Percentiles rank a stretch among this genome's conserved stretches.
phyloP scores from a whole-genome alignment of 805 yeast genomes.

The Lipomyces lipofer region DNA sequence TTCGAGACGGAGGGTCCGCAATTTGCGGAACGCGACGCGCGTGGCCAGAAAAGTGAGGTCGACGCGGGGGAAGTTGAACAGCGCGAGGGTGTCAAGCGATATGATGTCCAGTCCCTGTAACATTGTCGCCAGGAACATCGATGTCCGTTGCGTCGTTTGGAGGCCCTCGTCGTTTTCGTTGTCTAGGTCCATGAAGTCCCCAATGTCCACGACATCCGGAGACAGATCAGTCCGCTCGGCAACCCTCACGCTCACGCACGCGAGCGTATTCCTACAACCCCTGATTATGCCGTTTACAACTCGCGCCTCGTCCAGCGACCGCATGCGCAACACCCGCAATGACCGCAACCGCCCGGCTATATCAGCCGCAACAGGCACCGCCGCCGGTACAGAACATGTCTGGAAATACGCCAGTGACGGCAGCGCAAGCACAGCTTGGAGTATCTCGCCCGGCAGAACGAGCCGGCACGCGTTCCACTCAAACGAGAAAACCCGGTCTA shows the following conservation, averaged over 20 bases:
- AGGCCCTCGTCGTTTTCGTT: conserved; percentile 1
- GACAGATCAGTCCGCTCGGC: conserved; percentile 17
- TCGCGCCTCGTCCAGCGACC: conserved; percentile 24
- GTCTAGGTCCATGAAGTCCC: not conserved
- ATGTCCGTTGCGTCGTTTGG: conserved; percentile 13
- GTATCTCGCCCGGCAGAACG: conserved; percentile 15
- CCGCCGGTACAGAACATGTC: conserved; percentile 21
- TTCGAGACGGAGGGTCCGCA: conserved; percentile 17
- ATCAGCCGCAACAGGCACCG: not conserved
- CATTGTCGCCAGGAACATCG: conserved; percentile 12
- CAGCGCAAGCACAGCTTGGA: conserved; percentile 6
- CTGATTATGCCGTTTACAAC: conserved; percentile 12
- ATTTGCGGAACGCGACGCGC: conserved; percentile 1
- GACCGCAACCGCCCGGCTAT: conserved; percentile 2
- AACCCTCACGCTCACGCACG: conserved; percentile 17
- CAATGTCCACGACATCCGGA: conserved; percentile 9
- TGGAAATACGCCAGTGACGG: conserved; percentile 13
- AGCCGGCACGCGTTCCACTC: conserved; percentile 25
- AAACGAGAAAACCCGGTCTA: conserved; percentile 3
- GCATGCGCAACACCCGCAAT: conserved; percentile 12
- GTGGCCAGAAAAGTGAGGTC: conserved; percentile 12
- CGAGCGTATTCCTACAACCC: conserved; percentile 6
- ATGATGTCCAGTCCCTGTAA: conserved; percentile 6
- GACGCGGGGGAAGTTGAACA: conserved; percentile 22
- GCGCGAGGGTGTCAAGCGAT: conserved; percentile 15